Evolutionary conservation across 495 filamentous ascomycete genomes (phyloP).

Genomic region (Bombardia bombarda): DNA sequence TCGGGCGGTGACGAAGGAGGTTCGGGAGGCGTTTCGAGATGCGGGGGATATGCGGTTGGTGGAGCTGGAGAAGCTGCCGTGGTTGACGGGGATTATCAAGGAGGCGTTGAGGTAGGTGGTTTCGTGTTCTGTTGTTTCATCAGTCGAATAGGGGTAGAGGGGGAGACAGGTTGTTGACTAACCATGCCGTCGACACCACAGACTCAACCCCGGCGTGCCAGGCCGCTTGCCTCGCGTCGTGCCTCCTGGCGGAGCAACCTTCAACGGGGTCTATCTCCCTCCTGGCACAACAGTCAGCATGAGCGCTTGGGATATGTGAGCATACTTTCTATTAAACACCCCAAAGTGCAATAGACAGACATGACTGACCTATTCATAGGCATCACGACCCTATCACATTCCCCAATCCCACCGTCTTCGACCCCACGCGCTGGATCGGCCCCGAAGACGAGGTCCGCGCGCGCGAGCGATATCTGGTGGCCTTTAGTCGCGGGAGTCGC

Average conservation of each 20-base stretch:
- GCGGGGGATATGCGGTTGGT: conserved; percentile 8
- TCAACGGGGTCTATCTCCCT: conserved; percentile 14
- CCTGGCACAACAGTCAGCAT: conserved; percentile 10
- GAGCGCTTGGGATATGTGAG: conserved; percentile 21
- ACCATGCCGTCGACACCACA: not conserved
- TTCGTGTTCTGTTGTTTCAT: no score
- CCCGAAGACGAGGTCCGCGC: conserved; percentile 16
- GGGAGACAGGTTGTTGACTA: no score
- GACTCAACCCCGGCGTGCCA: conserved; percentile 12
- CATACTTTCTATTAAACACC: no score
- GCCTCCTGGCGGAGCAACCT: conserved; percentile 13
- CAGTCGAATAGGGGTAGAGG: no score
- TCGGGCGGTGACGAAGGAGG: conserved; percentile 19
- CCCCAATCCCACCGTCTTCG: conserved; percentile 29
- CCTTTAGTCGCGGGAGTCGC: conserved; percentile 38
- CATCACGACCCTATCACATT: conserved; percentile 33
- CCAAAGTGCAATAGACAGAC: no score
- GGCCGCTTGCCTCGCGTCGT: conserved; percentile 18
- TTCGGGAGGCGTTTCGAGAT: conserved; percentile 26
- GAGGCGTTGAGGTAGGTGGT: conserved; percentile 18
- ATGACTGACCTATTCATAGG: no score
- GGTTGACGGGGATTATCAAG: conserved; percentile 25
- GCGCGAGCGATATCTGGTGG: conserved; percentile 30
- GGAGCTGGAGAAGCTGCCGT: conserved; percentile 24
- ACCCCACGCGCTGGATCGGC: conserved; percentile 40